Evolutionary conservation across 176 grass and related monocot genomes (phyloP).

Genomic region (Metroxylon sagu): DNA sequence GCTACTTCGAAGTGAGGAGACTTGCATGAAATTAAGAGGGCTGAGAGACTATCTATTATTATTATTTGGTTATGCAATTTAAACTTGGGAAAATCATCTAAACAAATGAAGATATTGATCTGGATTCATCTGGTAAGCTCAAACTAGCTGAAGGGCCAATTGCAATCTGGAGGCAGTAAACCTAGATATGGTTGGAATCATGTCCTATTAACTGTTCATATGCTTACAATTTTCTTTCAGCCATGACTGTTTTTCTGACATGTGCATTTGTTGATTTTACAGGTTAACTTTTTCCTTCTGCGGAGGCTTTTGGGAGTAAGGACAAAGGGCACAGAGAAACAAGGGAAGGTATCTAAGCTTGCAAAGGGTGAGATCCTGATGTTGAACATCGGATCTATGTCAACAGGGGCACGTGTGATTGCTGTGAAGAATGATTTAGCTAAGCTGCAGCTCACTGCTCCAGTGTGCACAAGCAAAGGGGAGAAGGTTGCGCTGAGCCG

Average conservation of each 20-base stretch:
- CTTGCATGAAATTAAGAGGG: too few species aligned
- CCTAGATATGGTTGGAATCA: too few species aligned
- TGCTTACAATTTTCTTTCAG: background rate
- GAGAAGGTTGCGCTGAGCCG: slow-evolving; percentile 93
- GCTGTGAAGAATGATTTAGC: slow-evolving; percentile 81
- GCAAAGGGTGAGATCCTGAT: slow-evolving; percentile 86
- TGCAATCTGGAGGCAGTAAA: too few species aligned
- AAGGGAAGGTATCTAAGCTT: slow-evolving; percentile 82
- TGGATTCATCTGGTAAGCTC: too few species aligned
- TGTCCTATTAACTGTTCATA: too few species aligned
- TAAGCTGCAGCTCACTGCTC: slow-evolving; percentile 79
- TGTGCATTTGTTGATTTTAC: background rate
- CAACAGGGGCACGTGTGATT: slow-evolving; percentile 61
- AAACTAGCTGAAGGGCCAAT: too few species aligned
- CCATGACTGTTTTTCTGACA: background rate
- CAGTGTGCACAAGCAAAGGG: slow-evolving; percentile 83
- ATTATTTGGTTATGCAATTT: too few species aligned
- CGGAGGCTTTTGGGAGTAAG: slow-evolving; percentile 82
- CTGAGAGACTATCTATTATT: too few species aligned
- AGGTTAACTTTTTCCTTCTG: slow-evolving; percentile 96
- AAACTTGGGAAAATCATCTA: too few species aligned
- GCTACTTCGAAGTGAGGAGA: too few species aligned
- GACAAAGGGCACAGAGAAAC: slow-evolving; percentile 83
- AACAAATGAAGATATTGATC: too few species aligned
- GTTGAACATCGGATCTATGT: slow-evolving; percentile 99